Percentiles rank a stretch among this genome's conserved stretches.
Conservation (phyloP, 2,329 filamentous ascomycete species). For the Rhynchosporium agropyri region DNA sequence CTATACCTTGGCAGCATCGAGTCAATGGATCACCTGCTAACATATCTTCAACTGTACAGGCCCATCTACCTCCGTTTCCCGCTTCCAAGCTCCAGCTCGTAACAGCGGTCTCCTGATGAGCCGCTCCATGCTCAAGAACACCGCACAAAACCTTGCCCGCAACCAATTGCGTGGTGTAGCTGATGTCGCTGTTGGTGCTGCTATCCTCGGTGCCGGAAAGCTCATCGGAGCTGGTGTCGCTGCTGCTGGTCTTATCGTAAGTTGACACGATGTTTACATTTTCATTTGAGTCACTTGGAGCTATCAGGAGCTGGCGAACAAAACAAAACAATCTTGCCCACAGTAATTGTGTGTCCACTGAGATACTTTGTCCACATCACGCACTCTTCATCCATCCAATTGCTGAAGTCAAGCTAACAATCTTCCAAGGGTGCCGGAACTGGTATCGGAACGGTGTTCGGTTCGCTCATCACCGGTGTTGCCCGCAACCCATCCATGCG, state of each 20-base stretch:
- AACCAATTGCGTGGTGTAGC: conserved; percentile 35
- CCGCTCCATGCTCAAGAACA: conserved; percentile 35
- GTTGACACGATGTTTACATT: not conserved
- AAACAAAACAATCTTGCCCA: not conserved
- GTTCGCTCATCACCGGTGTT: conserved; percentile 55
- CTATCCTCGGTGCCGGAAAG: conserved; percentile 36
- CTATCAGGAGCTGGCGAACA: not conserved
- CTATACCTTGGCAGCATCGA: conserved; percentile 13
- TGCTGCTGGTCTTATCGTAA: conserved; percentile 38
- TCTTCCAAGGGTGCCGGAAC: conserved; percentile 35
- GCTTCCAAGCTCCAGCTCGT: conserved; percentile 32
- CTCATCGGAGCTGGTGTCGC: conserved; percentile 37
- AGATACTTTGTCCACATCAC: not conserved
- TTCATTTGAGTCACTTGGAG: not conserved
- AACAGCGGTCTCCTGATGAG: conserved; percentile 34
- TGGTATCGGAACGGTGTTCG: conserved; percentile 57
- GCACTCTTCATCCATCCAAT: not conserved
- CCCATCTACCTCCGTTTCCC: conserved; percentile 34
- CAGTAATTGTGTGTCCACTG: not conserved
- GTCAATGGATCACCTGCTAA: conserved; percentile 2
- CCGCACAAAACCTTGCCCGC: conserved; percentile 32
- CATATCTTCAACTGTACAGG: conserved; percentile 22
- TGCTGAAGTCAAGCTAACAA: not conserved
- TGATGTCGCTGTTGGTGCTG: conserved; percentile 36
- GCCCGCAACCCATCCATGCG: conserved; percentile 58